Base-by-base conservation (phyloP, 805 yeast genomes). In the Pichia cephalocereana region DNA sequence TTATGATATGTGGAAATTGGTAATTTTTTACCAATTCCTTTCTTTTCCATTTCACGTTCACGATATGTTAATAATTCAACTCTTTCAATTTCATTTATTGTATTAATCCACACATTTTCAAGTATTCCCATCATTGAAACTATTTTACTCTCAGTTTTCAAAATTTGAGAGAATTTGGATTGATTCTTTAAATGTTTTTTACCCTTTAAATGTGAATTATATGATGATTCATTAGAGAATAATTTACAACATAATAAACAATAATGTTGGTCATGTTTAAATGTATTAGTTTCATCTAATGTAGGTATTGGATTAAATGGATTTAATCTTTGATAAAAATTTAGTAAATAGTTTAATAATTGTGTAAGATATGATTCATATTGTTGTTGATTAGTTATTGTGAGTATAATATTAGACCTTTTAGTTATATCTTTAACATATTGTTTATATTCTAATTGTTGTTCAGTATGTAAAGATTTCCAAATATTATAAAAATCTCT, bases 191-290 rank as follows among this genome's bases (percentile, higher is more conserved):
- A 66, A 60, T 91, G 97, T 55, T 82, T 82, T 60, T 84, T 86
- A 1, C 96, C 95, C 1, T 57, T 51, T 27, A 87, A 63, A 69
- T 91, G 97, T 3, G 76, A 80, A 5, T 74, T 64, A 59, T 70
- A 89, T 0, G 86, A 93, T 0, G 88, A 66, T 28, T 67, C 67
- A 46, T 83, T 82, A 14, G 84, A 67, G 60, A 86, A 89, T 18
- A 57, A 48, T 57, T 78, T 83, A 30, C 75, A 70, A 60, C 97
- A 91, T 0, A 75, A 72, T 6, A 63, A 53, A 60, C 97, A 91
- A 11, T 38, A 45, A 14, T 18, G 23, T 6, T 38, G n/a, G 1
- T 32, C 7, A 54, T 63, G 83, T 15, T 40, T 31, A 23, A 34
- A 34, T 15, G 9, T 4, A 10, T 34, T 34, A 12, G 9, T 15